Evolutionary conservation across 2,329 filamentous ascomycete genomes (phyloP).

Genomic region (Aspergillus phoenicis): DNA sequence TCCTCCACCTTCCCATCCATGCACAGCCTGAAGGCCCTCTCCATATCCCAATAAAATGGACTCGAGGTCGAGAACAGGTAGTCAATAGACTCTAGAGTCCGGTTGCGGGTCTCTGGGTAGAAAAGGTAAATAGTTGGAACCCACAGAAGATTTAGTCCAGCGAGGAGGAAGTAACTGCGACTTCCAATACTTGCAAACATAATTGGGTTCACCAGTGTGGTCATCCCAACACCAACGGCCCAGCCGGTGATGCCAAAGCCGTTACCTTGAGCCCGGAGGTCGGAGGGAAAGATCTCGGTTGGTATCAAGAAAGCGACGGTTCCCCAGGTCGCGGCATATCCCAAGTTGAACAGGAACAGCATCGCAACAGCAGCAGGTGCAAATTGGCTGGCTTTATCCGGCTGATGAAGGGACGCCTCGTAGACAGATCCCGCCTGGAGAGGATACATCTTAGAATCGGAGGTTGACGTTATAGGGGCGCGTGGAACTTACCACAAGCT

Average conservation of each 20-base stretch:
- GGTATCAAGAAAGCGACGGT: conserved; percentile 55
- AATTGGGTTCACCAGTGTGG: conserved; percentile 54
- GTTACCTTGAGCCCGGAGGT: conserved; percentile 61
- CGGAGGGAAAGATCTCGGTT: conserved; percentile 60
- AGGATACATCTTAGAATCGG: no score
- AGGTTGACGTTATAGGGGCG: no score
- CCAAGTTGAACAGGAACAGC: conserved; percentile 48
- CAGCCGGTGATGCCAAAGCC: conserved; percentile 62
- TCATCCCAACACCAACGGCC: conserved; percentile 61
- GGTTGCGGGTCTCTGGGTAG: conserved; percentile 56
- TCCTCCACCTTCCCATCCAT: no score
- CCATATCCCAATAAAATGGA: conserved; percentile 52
- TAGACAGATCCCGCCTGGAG: conserved; percentile 45
- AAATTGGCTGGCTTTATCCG: conserved; percentile 39
- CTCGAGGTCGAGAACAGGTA: conserved; percentile 53
- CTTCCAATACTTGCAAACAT: conserved; percentile 53
- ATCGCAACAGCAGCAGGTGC: conserved; percentile 52
- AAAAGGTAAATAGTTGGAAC: conserved; percentile 56
- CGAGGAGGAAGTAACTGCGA: conserved; percentile 57
- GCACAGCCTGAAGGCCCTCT: conserved; percentile 17
- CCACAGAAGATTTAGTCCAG: conserved; percentile 54
- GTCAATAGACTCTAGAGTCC: conserved; percentile 57
- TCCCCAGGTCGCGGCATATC: conserved; percentile 56
- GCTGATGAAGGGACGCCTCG: conserved; percentile 43
- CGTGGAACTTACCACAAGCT: conserved; percentile 39